Conservation (phyloP, 768 basidiomycete species). For the Naganishia antarctica region DNA sequence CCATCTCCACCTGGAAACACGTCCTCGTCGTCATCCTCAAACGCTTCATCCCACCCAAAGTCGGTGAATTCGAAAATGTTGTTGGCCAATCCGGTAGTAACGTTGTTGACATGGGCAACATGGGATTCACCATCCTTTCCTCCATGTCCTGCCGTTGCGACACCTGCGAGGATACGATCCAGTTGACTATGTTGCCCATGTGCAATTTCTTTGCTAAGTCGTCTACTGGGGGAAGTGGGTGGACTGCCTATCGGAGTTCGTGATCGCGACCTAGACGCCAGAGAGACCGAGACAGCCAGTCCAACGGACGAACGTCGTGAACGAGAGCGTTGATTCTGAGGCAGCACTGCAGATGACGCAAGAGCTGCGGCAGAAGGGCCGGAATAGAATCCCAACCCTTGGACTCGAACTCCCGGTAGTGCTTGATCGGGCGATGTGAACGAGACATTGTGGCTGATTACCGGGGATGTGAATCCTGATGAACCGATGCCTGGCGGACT, state of each 20-base stretch:
- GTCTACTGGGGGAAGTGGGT: conserved; percentile 19
- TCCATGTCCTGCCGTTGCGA: background rate
- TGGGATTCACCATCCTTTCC: conserved; percentile 14
- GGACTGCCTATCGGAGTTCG: conserved; percentile 24
- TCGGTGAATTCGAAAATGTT: conserved; percentile 29
- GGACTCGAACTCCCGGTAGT: conserved; percentile 10
- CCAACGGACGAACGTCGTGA: conserved; percentile 29
- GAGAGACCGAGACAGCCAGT: conserved; percentile 28
- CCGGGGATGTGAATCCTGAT: conserved; percentile 2
- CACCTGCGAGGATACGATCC: conserved; percentile 9
- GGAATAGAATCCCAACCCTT: background rate
- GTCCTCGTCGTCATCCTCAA: conserved; percentile 31
- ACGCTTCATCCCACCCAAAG: conserved; percentile 31
- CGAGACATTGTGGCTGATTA: conserved; percentile 23
- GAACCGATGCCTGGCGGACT: conserved; percentile 15
- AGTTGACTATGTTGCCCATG: conserved; percentile 4
- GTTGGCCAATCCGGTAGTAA: background rate
- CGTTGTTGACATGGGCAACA: background rate
- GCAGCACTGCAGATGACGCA: background rate
- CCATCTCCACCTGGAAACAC: background rate
- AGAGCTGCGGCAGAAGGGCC: background rate
- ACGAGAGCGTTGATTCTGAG: conserved; percentile 17
- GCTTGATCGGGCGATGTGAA: conserved; percentile 21
- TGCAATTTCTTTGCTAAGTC: conserved; percentile 19
- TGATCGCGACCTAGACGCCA: conserved; percentile 22